Evolutionary conservation across 1,139 yeast species (phyloP).

Genomic region (Yamadazyma mexicana): DNA sequence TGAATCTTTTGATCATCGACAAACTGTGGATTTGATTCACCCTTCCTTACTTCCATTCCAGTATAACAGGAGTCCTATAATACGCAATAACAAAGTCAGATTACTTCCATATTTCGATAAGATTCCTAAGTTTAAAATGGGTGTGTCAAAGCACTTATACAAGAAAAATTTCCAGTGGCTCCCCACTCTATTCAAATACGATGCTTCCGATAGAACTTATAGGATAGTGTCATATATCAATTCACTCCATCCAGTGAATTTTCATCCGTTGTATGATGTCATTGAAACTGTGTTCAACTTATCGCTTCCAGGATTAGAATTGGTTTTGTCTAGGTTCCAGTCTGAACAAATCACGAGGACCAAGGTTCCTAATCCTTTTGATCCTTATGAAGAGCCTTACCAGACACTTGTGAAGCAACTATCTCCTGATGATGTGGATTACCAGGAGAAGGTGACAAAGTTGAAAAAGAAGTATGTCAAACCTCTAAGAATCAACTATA

Average conservation of each 20-base stretch:
- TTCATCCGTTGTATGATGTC: conserved; percentile 23
- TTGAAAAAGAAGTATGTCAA: conserved; percentile 5
- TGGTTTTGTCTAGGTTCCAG: conserved; percentile 24
- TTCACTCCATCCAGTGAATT: conserved; percentile 34
- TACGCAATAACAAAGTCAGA: conserved; percentile 6
- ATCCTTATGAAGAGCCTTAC: conserved; percentile 13
- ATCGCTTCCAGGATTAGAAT: conserved; percentile 25
- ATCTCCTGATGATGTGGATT: conserved; percentile 4
- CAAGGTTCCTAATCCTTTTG: conserved; percentile 15
- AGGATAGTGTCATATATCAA: conserved; percentile 36
- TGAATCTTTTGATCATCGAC: conserved; percentile 30
- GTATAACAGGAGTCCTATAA: conserved; percentile 32
- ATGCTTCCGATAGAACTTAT: conserved; percentile 14
- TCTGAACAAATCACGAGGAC: conserved; percentile 21
- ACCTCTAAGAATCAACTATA: conserved; percentile 13
- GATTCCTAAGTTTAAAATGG: conserved; percentile 17
- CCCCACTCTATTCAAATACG: conserved; percentile 22
- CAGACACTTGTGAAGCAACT: conserved; percentile 7
- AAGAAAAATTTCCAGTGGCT: conserved; percentile 31
- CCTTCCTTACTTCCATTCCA: conserved; percentile 43
- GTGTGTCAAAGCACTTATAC: conserved; percentile 12
- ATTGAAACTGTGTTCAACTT: conserved; percentile 27
- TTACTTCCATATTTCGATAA: conserved; percentile 14
- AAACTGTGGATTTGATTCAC: conserved; percentile 43
- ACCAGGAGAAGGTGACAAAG: background rate